phyloP scores from a whole-genome alignment of 176 grass and related monocot genomes.

The Eragrostis curvula region DNA sequence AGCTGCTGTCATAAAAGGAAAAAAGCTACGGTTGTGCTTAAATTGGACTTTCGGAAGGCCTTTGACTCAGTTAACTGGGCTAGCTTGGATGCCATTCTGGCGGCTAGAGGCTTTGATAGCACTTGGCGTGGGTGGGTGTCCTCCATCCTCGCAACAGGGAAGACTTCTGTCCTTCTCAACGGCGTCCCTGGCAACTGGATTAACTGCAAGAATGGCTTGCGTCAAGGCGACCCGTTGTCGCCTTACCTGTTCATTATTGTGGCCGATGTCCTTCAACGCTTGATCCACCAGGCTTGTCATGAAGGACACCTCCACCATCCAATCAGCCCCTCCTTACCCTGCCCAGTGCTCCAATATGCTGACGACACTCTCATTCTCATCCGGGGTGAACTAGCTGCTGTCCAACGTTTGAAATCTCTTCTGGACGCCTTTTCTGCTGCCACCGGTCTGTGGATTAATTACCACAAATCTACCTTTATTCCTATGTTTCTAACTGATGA shows the following conservation, averaged over 20 bases:
- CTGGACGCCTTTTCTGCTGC: too few relatives aligned
- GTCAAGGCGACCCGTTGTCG: not conserved
- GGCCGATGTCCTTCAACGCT: not conserved
- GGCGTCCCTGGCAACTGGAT: not conserved
- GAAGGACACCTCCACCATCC: too few relatives aligned
- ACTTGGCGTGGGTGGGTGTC: not conserved
- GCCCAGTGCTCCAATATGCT: too few relatives aligned
- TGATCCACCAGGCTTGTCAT: too few relatives aligned
- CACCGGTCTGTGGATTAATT: too few relatives aligned
- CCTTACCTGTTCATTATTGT: not conserved
- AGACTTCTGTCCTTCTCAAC: not conserved
- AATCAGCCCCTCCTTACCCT: too few relatives aligned
- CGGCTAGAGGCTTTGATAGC: not conserved
- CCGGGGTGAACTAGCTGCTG: too few relatives aligned
- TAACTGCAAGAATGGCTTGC: not conserved
- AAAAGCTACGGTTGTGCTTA: not conserved
- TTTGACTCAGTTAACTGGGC: not conserved
- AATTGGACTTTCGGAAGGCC: not conserved
- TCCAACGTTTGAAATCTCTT: too few relatives aligned
- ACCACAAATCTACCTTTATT: too few relatives aligned
- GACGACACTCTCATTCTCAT: too few relatives aligned
- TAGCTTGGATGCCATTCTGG: not conserved
- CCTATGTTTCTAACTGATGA: too few relatives aligned
- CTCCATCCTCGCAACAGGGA: accelerated
- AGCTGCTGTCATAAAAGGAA: not conserved